A percentile compares a stretch with the other conserved stretches of the same genome.
Evolutionary conservation across 1,139 yeast genomes (phyloP).

Genomic region (Wickerhamomyces sp.): DNA sequence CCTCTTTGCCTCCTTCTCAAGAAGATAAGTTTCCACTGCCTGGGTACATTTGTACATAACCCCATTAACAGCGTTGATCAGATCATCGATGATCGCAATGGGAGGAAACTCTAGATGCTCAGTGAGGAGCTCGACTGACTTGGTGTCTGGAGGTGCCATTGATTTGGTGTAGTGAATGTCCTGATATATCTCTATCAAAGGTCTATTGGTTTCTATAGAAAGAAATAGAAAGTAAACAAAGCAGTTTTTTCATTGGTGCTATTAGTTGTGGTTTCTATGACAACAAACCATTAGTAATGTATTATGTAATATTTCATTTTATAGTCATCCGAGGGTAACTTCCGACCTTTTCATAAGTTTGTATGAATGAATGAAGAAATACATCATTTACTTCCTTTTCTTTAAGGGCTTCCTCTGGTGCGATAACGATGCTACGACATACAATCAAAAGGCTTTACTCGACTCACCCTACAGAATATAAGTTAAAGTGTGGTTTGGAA

Average conservation of each 20-base stretch:
- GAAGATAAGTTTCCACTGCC: constrained; percentile 68
- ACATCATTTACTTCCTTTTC: too few species aligned
- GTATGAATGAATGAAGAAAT: too few species aligned
- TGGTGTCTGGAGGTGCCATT: constrained; percentile 38
- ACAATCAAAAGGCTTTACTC: not conserved
- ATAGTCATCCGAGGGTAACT: too few species aligned
- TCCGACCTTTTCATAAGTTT: too few species aligned
- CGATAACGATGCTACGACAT: not conserved
- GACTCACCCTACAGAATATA: constrained; percentile 2
- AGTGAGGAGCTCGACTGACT: constrained; percentile 58
- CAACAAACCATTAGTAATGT: not conserved
- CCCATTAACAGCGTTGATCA: constrained; percentile 83
- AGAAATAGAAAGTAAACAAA: too few species aligned
- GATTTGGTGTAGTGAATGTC: not conserved
- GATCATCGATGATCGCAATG: constrained; percentile 79
- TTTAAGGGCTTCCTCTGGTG: too few species aligned
- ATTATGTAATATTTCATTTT: not conserved
- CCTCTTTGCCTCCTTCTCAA: constrained; percentile 28
- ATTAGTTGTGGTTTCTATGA: not conserved
- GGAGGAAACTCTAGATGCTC: constrained; percentile 90
- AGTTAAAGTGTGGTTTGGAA: constrained; percentile 82
- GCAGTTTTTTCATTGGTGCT: too few species aligned
- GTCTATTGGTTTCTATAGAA: too few species aligned
- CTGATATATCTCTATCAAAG: too few species aligned
- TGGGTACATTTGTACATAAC: constrained; percentile 78